These are phyloP conservation scores for Leishmania tropica DNA, from an alignment of 208 protist genomes.

Conservation along the genomic window DNA sequence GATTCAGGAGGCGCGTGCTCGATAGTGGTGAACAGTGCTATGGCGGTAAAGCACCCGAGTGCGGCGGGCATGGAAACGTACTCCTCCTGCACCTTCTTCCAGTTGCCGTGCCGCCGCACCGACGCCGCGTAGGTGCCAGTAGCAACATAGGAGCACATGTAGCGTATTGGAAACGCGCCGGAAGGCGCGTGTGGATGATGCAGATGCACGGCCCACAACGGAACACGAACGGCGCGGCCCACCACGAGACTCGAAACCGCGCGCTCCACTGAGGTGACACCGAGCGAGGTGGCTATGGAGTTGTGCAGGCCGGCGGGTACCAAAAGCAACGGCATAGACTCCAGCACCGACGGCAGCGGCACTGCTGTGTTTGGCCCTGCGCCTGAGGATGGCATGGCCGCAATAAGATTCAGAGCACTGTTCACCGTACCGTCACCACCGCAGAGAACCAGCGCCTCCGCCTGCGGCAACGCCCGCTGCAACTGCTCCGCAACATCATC, in stretches of 20 bases:
- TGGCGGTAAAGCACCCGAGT: constrained; percentile 37
- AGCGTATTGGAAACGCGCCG: constrained; percentile 32
- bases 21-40: constrained; percentile 63
- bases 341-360: constrained; percentile 11
- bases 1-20: constrained; percentile 35
- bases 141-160: constrained; percentile 70
- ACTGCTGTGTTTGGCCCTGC: neutral
- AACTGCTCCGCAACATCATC: constrained; percentile 30
- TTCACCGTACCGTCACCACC: constrained; percentile 85
- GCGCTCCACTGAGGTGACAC: constrained; percentile 61
- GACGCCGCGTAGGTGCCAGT: constrained; percentile 61
- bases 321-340: constrained; percentile 50
- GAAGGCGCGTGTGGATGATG: constrained; percentile 11
- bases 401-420: constrained; percentile 68
- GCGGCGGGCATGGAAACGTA: constrained; percentile 58
- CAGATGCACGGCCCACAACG: constrained; percentile 72
- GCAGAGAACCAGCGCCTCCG: constrained; percentile 59
- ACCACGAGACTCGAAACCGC: constrained; percentile 66
- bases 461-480: constrained; percentile 9
- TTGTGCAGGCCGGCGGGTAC: constrained; percentile 81
- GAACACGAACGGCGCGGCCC: constrained; percentile 52
- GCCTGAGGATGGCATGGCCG: constrained; percentile 3
- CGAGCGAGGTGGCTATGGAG: constrained; percentile 74
- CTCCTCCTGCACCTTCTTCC: constrained; percentile 57
- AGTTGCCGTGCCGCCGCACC: constrained; percentile 47